These are phyloP conservation scores for Sphaceloma murrayae DNA, from an alignment of 2,329 filamentous ascomycete species.

Conservation along the genomic window DNA sequence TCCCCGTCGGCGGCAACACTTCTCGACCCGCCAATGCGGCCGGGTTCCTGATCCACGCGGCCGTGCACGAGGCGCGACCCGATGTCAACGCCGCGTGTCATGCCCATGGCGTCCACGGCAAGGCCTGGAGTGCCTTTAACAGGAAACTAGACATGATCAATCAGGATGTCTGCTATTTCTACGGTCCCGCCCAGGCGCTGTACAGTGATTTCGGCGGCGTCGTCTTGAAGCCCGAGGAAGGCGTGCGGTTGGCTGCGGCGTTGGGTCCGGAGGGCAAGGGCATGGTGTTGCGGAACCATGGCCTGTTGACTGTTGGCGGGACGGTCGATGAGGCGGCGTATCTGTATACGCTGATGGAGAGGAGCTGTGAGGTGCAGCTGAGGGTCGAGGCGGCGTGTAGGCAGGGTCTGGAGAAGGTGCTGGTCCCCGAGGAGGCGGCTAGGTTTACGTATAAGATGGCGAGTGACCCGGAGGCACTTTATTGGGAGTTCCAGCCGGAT, in stretches of 20 bases:
- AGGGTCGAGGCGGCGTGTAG: slow-evolving; percentile 56
- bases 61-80: slow-evolving; percentile 56
- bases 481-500: slow-evolving; percentile 46
- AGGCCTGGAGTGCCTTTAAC: slow-evolving; percentile 59
- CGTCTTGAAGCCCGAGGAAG: slow-evolving; percentile 55
- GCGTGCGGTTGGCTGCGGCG: slow-evolving; percentile 52
- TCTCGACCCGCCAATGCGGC: slow-evolving; percentile 54
- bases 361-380: slow-evolving; percentile 59
- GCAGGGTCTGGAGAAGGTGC: slow-evolving; percentile 42
- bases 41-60: slow-evolving; percentile 61
- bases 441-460: slow-evolving; percentile 44
- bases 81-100: slow-evolving; percentile 61
- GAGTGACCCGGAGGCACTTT: slow-evolving; percentile 41
- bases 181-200: slow-evolving; percentile 49
- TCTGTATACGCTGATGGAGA: slow-evolving; percentile 58
- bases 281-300: slow-evolving; percentile 61
- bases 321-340: slow-evolving; percentile 69
- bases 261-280: slow-evolving; percentile 54
- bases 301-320: slow-evolving; percentile 57
- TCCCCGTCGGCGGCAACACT: slow-evolving; percentile 53
- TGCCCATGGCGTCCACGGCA: slow-evolving; percentile 55
- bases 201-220: slow-evolving; percentile 51
- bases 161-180: slow-evolving; percentile 56
- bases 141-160: slow-evolving; percentile 60
- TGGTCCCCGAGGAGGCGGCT: slow-evolving; percentile 48